These are phyloP conservation scores for Colletotrichum spaethianum DNA, from an alignment of 2,329 filamentous ascomycete species.

Conservation along the genomic window DNA sequence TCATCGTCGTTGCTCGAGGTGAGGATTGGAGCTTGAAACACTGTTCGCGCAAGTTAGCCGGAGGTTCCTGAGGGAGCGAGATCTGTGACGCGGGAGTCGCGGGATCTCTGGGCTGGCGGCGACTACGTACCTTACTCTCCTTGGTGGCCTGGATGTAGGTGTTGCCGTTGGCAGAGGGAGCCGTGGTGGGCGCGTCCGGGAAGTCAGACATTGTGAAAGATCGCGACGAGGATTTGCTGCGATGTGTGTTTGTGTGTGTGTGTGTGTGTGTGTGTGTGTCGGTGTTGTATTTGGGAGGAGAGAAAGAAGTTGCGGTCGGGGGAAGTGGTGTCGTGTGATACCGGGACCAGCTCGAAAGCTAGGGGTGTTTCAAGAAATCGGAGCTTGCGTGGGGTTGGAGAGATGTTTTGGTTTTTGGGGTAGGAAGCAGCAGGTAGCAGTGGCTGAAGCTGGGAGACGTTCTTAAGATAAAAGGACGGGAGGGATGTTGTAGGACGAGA, in stretches of 20 bases:
- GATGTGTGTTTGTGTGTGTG: conserved; percentile 25
- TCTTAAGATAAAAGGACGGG: conserved; percentile 19
- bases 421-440: neutral
- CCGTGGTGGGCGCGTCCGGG: conserved; percentile 50
- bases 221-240: conserved; percentile 45
- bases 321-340: conserved; percentile 38
- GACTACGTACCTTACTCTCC: conserved; percentile 66
- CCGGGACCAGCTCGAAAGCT: conserved; percentile 35
- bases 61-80: conserved; percentile 12
- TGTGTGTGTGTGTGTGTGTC: conserved; percentile 12
- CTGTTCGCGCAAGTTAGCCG: conserved; percentile 52
- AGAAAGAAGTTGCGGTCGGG: conserved; percentile 12
- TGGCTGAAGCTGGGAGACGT: neutral
- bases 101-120: conserved; percentile 10
- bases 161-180: conserved; percentile 61
- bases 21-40: conserved; percentile 49
- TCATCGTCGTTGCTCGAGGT: conserved; percentile 42
- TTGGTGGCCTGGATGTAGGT: conserved; percentile 63
- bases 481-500: conserved; percentile 7
- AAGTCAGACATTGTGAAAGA: conserved; percentile 58
- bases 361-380: conserved; percentile 32
- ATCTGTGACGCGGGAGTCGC: conserved; percentile 21
- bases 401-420: conserved; percentile 1
- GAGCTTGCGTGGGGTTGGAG: conserved; percentile 24
- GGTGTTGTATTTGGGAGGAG: conserved; percentile 44